Evolutionary conservation across 208 protist species (phyloP), one percentile per base, ranked within the genome.

Genomic region (Strigomonas culicis): DNA sequence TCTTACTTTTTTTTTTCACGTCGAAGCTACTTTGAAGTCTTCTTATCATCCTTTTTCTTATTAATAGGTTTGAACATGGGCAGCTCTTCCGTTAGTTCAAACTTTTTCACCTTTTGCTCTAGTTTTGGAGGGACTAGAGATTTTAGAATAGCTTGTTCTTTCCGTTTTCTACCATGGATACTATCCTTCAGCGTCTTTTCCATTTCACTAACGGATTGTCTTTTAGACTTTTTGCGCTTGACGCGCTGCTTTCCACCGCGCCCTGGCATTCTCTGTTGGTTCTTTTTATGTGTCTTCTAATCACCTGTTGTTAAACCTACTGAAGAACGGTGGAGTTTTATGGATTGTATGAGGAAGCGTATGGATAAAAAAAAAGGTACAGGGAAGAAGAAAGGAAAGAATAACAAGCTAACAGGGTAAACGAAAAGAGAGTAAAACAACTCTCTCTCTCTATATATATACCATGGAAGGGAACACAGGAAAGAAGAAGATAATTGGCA

Each of bases 21-120:
- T n/a, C n/a, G n/a, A n/a, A n/a, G n/a, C n/a, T n/a, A n/a, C n/a
- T n/a, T n/a, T n/a, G n/a, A n/a, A n/a, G n/a, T n/a, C n/a, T n/a
- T n/a, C n/a, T n/a, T n/a, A n/a, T n/a, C n/a, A n/a, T n/a, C n/a
- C n/a, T n/a, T n/a, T n/a, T n/a, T n/a, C n/a, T n/a, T n/a, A n/a
- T n/a, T n/a, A n/a, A n/a, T n/a, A n/a, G n/a, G n/a, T n/a, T n/a
- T 77, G 69, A 96, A 96, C 90, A 96, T 96, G 17, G 90, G 90
- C 25, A 96, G 72, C 28, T 70, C 73, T 8, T 56, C 53, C 8
- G 74, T 77, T 19, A 96, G 32, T 0, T 47, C 60, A 0, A 93
- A 59, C 69, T 86, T 92, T 28, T 86, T 89, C 36, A 72, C 68
- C 58, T 89, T 85, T 2, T 75, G 75, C 27, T 63, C 70, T 11